Conservation (phyloP, 1,284 basidiomycete species). For the Cutaneotrichosporon curvatum region DNA sequence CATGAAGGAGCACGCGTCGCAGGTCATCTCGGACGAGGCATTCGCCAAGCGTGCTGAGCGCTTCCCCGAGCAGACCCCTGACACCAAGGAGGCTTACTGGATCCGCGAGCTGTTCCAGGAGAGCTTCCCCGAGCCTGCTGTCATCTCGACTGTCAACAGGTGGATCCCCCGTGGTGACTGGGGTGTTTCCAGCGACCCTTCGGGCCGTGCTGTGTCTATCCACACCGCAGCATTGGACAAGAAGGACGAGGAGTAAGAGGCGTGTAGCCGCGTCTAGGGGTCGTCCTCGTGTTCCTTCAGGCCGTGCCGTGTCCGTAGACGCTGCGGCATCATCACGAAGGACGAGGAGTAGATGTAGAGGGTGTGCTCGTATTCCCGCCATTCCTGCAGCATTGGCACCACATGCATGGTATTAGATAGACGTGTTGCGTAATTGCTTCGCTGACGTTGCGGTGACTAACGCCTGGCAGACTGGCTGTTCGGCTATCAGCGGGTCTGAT, state of each 20-base stretch:
- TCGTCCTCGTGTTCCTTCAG: too few species aligned
- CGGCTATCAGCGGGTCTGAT: too few species aligned
- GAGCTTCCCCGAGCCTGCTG: constrained; percentile 75
- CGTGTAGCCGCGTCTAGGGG: not conserved
- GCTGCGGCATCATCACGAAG: too few species aligned
- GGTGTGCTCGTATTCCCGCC: too few species aligned
- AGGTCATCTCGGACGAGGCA: constrained; percentile 69
- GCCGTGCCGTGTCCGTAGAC: too few species aligned
- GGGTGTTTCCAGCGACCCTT: constrained; percentile 92
- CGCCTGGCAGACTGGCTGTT: too few species aligned
- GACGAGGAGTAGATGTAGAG: too few species aligned
- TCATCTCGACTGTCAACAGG: constrained; percentile 86
- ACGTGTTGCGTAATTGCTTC: too few species aligned
- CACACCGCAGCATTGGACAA: constrained; percentile 79
- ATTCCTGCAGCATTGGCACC: too few species aligned
- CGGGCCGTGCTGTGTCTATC: constrained; percentile 88
- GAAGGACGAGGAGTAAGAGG: constrained; percentile 1
- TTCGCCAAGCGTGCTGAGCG: constrained; percentile 68
- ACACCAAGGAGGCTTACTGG: constrained; percentile 96
- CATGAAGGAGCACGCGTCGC: constrained; percentile 81
- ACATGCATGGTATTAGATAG: too few species aligned
- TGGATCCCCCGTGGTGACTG: constrained; percentile 59
- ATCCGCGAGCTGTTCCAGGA: constrained; percentile 91
- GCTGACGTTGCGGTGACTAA: too few species aligned
- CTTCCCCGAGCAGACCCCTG: constrained; percentile 76